Evolutionary conservation across 495 filamentous ascomycete genomes (phyloP), one percentile per base, ranked within the genome.

Genomic region (Parathielavia hyrcaniae): DNA sequence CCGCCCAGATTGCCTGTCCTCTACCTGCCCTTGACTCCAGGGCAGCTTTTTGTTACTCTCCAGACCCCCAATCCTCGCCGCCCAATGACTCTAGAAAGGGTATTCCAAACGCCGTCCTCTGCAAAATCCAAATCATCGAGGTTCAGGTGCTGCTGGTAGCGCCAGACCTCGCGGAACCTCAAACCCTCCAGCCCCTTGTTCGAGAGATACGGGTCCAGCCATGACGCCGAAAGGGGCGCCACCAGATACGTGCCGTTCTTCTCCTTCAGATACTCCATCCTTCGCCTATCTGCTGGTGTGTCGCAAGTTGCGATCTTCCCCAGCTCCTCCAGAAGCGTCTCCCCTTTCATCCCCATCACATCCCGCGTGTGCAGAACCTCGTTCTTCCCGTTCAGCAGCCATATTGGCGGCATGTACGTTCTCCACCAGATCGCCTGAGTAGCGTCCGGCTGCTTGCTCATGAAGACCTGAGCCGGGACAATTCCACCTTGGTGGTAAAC

Each of bases 401-500:
- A 97, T 20, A 87, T 84, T 0, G 93, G 93, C 8, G 93, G 93
- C 61, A 85, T 88, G 70, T 98, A 98, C 0, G 95, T 97, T 65
- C 95, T 96, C 93, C 93, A 98, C 91, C 91, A 98, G 53, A 95
- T 78, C 4, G 88, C 87, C 12, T 86, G 78, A 6, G 80, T 81
- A n/a, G 83, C 80, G 50, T 81, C 76, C 17, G 71, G 79, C 64
- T 82, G 79, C 35, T 75, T 77, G 66, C 77, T 80, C 66, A 82
- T 64, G 53, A 82, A 82, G 14, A 81, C 77, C 65, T 98, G 93
- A 9, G 85, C 81, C 12, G 90, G 90, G 5, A 97, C 80, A 26
- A 98, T 81, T 32, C 93, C 93, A 30, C 88, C 93, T 76, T 98
- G 93, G 70, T 98, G 93, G 64, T 93, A 97, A 9, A 87, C 69